Conservation (phyloP, 441 rosid genomes). For the Melastoma candidum region DNA sequence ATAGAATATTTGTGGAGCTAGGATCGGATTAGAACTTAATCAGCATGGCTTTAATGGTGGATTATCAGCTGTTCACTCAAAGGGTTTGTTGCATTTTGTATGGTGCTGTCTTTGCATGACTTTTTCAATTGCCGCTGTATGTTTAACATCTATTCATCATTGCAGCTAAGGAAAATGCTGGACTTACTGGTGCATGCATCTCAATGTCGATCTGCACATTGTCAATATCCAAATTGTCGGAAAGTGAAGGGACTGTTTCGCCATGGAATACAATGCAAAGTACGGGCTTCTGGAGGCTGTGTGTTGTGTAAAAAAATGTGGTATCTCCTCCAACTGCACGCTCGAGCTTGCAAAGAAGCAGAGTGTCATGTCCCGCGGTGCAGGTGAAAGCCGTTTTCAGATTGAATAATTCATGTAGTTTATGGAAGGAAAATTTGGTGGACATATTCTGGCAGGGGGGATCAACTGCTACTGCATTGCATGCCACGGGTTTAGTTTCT, state of each 20-base stretch:
- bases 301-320: slow-evolving; percentile 96
- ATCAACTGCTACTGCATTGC: too few species aligned
- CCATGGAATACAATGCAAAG: slow-evolving; percentile 91
- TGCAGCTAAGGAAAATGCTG: slow-evolving; percentile 99
- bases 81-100: not conserved
- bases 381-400: slow-evolving; percentile 39
- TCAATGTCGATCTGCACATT: slow-evolving; percentile 76
- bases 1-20: too few species aligned
- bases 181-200: slow-evolving; percentile 99
- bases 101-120: not conserved
- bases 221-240: slow-evolving; percentile 97
- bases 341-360: slow-evolving; percentile 98
- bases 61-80: too few species aligned
- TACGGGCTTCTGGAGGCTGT: slow-evolving; percentile 95
- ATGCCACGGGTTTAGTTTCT: too few species aligned
- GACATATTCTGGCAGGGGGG: too few species aligned
- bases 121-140: slow-evolving; percentile 1
- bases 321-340: slow-evolving; percentile 98
- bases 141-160: not conserved
- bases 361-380: slow-evolving; percentile 97
- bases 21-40: too few species aligned
- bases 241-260: slow-evolving; percentile 96
- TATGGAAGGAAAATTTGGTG: too few species aligned
- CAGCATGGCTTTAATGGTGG: too few species aligned
- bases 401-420: too few species aligned